phyloP scores from a whole-genome alignment of 768 basidiomycete genomes.

The Suillus luteus region DNA sequence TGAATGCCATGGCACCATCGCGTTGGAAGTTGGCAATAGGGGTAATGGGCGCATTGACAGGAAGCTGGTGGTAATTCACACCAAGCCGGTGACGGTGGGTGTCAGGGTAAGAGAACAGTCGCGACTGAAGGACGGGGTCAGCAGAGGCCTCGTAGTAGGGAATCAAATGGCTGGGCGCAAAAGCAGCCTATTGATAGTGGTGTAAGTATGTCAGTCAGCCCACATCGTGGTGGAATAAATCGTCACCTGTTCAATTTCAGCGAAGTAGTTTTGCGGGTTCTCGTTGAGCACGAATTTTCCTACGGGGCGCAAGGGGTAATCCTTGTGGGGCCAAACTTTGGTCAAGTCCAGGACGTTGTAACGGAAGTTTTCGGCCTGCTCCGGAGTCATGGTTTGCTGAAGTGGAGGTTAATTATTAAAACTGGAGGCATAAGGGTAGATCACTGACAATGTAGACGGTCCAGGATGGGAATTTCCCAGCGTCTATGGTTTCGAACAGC shows the following conservation, averaged over 20 bases:
- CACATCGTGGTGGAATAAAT: constrained; percentile 22
- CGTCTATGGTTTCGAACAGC: constrained; percentile 82
- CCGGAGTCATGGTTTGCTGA: constrained; percentile 89
- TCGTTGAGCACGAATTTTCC: constrained; percentile 84
- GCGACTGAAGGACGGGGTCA: constrained; percentile 92
- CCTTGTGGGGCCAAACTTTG: constrained; percentile 86
- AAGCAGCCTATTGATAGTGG: constrained; percentile 56
- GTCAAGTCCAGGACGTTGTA: constrained; percentile 92
- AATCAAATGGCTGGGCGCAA: constrained; percentile 84
- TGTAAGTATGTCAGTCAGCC: constrained; percentile 10
- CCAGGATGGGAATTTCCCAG: constrained; percentile 81
- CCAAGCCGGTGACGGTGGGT: constrained; percentile 87
- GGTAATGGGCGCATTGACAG: constrained; percentile 77
- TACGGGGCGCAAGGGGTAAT: constrained; percentile 86
- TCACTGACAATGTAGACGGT: constrained; percentile 77
- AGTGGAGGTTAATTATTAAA: constrained; percentile 17
- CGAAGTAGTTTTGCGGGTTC: constrained; percentile 86
- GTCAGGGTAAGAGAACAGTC: constrained; percentile 93
- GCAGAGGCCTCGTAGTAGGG: constrained; percentile 89
- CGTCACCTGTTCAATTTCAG: constrained; percentile 89
- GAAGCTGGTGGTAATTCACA: constrained; percentile 80
- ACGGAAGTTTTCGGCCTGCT: constrained; percentile 88
- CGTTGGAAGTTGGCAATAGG: constrained; percentile 92
- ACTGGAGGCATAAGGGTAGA: not conserved
- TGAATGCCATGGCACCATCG: constrained; percentile 67